phyloP scores from a whole-genome alignment of 371 early-diverging fungal genomes.

The Neoconidiobolus thromboides region DNA sequence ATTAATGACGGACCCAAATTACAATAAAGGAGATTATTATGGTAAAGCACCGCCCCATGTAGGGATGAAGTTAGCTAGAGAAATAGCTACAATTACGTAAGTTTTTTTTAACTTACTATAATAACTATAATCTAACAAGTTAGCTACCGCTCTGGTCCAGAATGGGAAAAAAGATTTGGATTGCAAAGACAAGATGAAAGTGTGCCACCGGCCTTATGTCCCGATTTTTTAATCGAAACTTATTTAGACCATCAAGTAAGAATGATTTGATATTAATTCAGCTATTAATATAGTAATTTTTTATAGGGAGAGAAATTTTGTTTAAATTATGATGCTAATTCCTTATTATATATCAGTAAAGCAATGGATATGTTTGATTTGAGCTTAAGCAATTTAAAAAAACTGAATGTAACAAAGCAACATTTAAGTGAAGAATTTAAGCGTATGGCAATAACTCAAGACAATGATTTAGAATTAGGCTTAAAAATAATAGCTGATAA shows the following conservation, averaged over 20 bases:
- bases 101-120: conserved; percentile 9
- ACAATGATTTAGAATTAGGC: conserved; percentile 32
- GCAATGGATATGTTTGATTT: conserved; percentile 97
- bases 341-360: conserved; percentile 80
- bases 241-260: conserved; percentile 77
- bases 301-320: conserved; percentile 67
- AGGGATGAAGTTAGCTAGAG: conserved; percentile 89
- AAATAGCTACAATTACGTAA: conserved; percentile 58
- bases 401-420: conserved; percentile 22
- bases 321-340: conserved; percentile 84
- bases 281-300: neutral
- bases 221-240: conserved; percentile 88
- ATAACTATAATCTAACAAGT: conserved; percentile 20
- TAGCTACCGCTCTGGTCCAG: conserved; percentile 84
- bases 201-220: conserved; percentile 60
- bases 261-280: neutral
- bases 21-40: conserved; percentile 86
- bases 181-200: conserved; percentile 51
- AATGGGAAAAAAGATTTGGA: conserved; percentile 92
- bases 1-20: conserved; percentile 87
- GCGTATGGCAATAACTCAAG: conserved; percentile 4
- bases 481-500: conserved; percentile 27
- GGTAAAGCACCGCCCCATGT: conserved; percentile 74
- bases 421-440: conserved; percentile 10
- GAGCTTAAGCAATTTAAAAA: conserved; percentile 27